These are phyloP conservation scores for Pseudonitzschia multiseries DNA, from an alignment of 108 stramenopile genomes.

Conservation along the genomic window DNA sequence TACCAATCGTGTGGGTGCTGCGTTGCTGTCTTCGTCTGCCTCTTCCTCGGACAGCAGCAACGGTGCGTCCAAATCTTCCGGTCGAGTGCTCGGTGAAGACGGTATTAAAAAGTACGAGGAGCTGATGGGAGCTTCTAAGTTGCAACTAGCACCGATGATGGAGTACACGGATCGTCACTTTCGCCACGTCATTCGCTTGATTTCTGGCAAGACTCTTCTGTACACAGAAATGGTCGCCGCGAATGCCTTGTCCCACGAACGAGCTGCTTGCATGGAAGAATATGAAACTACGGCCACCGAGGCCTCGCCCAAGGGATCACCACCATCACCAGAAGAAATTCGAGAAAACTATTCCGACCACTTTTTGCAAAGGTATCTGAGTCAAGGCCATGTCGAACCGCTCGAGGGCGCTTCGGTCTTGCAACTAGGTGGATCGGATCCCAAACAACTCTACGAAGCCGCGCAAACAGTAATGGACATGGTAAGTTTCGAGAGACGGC, in stretches of 20 bases:
- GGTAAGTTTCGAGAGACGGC: neutral
- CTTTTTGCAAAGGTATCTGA: constrained; percentile 48
- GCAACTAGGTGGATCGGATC: constrained; percentile 96
- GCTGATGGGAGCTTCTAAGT: constrained; percentile 31
- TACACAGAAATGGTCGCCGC: constrained; percentile 99
- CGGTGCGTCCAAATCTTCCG: neutral
- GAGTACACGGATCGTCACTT: constrained; percentile 98
- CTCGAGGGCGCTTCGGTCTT: constrained; percentile 84
- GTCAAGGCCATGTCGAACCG: constrained; percentile 48
- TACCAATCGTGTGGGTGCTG: neutral
- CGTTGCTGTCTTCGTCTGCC: neutral
- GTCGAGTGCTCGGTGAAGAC: neutral
- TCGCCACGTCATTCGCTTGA: constrained; percentile 83
- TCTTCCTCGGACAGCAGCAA: neutral
- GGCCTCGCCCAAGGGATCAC: constrained; percentile 17
- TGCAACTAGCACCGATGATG: constrained; percentile 99
- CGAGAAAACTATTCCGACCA: constrained; percentile 25
- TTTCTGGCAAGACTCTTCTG: constrained; percentile 80
- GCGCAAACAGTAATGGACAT: constrained; percentile 68
- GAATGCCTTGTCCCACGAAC: constrained; percentile 79
- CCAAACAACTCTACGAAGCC: constrained; percentile 71
- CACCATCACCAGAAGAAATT: constrained; percentile 14
- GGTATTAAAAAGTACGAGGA: neutral
- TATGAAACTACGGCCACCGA: constrained; percentile 17
- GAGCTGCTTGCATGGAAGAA: constrained; percentile 23